Conservation (phyloP, 306 rosid species). For the Macrotyloma uniflorum region DNA sequence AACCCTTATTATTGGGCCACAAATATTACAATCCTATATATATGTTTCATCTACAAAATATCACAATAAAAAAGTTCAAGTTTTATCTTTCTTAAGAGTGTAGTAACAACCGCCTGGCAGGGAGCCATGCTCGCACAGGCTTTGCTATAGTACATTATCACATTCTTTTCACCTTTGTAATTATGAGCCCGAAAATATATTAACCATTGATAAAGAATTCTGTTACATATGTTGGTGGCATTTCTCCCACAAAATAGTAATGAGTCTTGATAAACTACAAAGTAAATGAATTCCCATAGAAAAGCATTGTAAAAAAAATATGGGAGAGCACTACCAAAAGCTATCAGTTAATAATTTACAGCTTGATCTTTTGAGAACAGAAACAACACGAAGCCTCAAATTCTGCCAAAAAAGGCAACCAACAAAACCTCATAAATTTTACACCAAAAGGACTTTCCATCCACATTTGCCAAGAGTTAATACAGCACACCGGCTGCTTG, state of each 20-base stretch:
- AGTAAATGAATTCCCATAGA: neutral
- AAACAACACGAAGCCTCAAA: constrained; percentile 30
- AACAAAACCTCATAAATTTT: constrained; percentile 22
- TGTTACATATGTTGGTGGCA: neutral
- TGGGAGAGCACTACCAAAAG: neutral
- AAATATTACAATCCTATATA: too few relatives aligned
- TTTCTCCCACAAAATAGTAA: neutral
- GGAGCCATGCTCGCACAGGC: neutral
- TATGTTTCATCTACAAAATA: too few relatives aligned
- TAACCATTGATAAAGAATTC: neutral
- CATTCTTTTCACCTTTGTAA: neutral
- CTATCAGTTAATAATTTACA: constrained; percentile 32
- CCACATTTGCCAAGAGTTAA: constrained; percentile 12
- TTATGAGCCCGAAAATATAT: neutral
- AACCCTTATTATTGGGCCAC: too few relatives aligned
- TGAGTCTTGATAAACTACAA: neutral
- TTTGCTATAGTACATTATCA: neutral
- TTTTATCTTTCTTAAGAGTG: too few relatives aligned
- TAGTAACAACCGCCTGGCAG: too few relatives aligned
- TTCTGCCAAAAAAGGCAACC: constrained; percentile 26
- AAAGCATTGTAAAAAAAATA: neutral
- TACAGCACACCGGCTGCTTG: neutral
- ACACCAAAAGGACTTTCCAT: constrained; percentile 15
- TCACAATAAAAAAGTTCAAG: too few relatives aligned
- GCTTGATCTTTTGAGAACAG: constrained; percentile 3